Percentiles rank a stretch among this genome's conserved stretches.
phyloP scores from a whole-genome alignment of 1,284 basidiomycete genomes.

The Puccinia triticina region DNA sequence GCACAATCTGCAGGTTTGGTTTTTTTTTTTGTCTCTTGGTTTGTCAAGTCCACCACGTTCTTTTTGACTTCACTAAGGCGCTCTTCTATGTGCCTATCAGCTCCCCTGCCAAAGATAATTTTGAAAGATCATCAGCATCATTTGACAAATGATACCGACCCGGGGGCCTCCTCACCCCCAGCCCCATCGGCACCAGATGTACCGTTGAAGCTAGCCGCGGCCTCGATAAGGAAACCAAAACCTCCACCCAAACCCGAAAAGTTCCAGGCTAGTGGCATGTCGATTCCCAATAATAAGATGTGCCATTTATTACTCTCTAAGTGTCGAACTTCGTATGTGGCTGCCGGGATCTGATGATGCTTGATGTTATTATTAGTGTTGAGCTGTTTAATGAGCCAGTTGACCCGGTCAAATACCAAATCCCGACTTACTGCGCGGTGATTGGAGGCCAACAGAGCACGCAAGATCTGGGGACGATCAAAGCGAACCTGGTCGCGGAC shows the following conservation, averaged over 20 bases:
- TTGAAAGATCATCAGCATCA: constrained; percentile 33
- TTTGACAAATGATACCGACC: constrained; percentile 17
- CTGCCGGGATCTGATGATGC: constrained; percentile 57
- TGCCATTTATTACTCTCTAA: constrained; percentile 63
- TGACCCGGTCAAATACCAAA: too few relatives aligned
- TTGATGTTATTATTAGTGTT: too few relatives aligned
- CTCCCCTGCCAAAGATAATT: constrained; percentile 28
- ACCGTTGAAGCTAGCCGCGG: constrained; percentile 53
- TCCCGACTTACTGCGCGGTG: too few relatives aligned
- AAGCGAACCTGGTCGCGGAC: too few relatives aligned
- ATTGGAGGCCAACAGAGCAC: too few relatives aligned
- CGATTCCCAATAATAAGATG: constrained; percentile 74
- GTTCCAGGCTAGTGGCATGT: constrained; percentile 80
- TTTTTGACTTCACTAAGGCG: not conserved
- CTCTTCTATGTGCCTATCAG: not conserved
- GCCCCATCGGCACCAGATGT: constrained; percentile 33
- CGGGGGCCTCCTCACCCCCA: not conserved
- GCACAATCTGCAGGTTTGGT: constrained; percentile 9
- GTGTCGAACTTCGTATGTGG: constrained; percentile 57
- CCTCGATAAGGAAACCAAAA: constrained; percentile 59
- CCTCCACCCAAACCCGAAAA: constrained; percentile 65
- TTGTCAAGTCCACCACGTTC: not conserved
- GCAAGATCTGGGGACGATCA: too few relatives aligned
- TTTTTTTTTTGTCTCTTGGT: not conserved
- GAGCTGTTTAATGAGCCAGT: too few relatives aligned